A percentile compares a stretch with the other conserved stretches of the same genome.
phyloP scores from a whole-genome alignment of 1,284 basidiomycete species.

The Malassezia sympodialis region DNA sequence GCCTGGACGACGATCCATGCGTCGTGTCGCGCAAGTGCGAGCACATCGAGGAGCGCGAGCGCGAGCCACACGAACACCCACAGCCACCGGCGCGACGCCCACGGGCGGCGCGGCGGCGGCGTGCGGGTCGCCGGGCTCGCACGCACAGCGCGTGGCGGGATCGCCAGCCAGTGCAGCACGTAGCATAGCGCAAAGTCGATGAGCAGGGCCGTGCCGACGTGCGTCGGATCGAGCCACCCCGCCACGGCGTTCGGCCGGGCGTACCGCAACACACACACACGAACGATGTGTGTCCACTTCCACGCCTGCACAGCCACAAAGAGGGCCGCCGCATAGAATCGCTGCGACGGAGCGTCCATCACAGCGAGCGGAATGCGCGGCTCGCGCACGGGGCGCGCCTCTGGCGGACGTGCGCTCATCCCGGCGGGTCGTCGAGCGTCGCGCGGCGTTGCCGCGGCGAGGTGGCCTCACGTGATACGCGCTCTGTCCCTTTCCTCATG shows the following conservation, averaged over 20 bases:
- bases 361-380: constrained; percentile 47
- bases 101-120: neutral
- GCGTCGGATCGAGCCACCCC: constrained; percentile 3
- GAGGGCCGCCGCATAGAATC: constrained; percentile 53
- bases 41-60: constrained; percentile 21
- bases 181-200: constrained; percentile 17
- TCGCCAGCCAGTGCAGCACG: constrained; percentile 52
- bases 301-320: constrained; percentile 52
- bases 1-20: constrained; percentile 6
- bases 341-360: constrained; percentile 52
- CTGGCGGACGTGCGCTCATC: neutral
- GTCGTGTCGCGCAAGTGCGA: constrained; percentile 19
- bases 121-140: neutral
- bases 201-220: constrained; percentile 9
- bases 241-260: neutral
- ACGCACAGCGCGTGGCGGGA: constrained; percentile 51
- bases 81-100: constrained; percentile 11
- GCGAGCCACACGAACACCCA: constrained; percentile 23
- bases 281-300: constrained; percentile 1
- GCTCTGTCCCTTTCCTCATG: constrained; percentile 18
- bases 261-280: neutral
- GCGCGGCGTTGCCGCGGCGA: neutral
- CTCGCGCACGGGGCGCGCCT: constrained; percentile 12
- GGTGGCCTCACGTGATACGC: constrained; percentile 6
- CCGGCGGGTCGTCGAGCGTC: neutral